Percentiles rank a stretch among this genome's conserved stretches.
phyloP scores from a whole-genome alignment of 805 yeast genomes.

The Kodamaea sagamina region DNA sequence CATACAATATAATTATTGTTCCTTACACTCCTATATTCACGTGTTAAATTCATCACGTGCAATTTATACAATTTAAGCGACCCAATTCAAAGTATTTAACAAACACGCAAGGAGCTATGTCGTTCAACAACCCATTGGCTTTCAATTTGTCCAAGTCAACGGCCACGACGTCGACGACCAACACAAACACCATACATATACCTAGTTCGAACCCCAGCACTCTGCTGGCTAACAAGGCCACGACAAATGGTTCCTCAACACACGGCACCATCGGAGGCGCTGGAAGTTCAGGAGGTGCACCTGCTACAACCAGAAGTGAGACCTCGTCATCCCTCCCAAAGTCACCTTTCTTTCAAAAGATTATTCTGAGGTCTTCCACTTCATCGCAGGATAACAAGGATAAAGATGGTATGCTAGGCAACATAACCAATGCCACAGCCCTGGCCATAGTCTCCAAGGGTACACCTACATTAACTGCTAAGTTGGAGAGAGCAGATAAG shows the following conservation, averaged over 20 bases:
- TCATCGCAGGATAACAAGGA: slow-evolving; percentile 3
- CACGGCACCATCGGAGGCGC: background rate
- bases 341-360: slow-evolving; percentile 22
- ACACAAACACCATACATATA: slow-evolving; percentile 28
- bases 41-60: background rate
- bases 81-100: background rate
- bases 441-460: slow-evolving; percentile 26
- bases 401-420: background rate
- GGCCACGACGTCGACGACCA: slow-evolving; percentile 45
- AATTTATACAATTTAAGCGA: background rate
- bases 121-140: slow-evolving; percentile 31
- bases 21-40: background rate
- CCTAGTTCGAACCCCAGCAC: slow-evolving; percentile 12
- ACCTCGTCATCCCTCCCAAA: slow-evolving; percentile 11
- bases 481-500: slow-evolving; percentile 8
- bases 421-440: slow-evolving; percentile 19
- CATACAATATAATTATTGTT: slow-evolving; percentile 1
- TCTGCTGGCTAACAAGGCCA: background rate
- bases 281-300: background rate
- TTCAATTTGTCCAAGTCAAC: slow-evolving; percentile 41
- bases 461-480: slow-evolving; percentile 8
- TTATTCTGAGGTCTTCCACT: slow-evolving; percentile 15
- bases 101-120: slow-evolving; percentile 19
- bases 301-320: slow-evolving; percentile 7
- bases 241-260: background rate